Evolutionary conservation across 805 yeast genomes (phyloP).

Genomic region (Candida boleticola): DNA sequence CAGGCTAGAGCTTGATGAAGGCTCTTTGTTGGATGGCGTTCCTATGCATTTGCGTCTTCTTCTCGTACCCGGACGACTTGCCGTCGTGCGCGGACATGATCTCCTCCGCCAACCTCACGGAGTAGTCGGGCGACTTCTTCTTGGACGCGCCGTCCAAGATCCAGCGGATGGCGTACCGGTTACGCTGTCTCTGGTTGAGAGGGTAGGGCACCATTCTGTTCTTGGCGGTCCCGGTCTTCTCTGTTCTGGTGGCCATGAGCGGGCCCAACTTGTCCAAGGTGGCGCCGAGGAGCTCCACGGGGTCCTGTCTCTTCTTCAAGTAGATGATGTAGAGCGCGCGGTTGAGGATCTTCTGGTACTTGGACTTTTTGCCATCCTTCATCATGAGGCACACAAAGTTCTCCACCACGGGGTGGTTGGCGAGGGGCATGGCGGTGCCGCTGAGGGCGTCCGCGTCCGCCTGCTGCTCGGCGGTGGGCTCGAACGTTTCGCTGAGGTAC

Average conservation of each 20-base stretch:
- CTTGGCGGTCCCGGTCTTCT: conserved; percentile 84
- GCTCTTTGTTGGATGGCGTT: conserved; percentile 88
- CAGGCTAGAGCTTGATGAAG: conserved; percentile 46
- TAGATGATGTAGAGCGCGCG: conserved; percentile 79
- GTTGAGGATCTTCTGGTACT: conserved; percentile 69
- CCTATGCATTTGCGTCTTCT: conserved; percentile 78
- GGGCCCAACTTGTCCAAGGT: conserved; percentile 85
- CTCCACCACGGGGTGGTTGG: conserved; percentile 67
- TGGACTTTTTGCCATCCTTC: conserved; percentile 86
- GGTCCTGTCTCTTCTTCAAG: conserved; percentile 72
- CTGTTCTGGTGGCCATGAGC: conserved; percentile 70
- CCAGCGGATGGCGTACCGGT: conserved; percentile 88
- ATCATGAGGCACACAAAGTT: conserved; percentile 83
- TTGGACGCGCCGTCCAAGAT: conserved; percentile 79
- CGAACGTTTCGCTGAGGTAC: conserved; percentile 36
- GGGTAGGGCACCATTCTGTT: conserved; percentile 80
- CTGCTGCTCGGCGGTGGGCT: conserved; percentile 65
- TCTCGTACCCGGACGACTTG: conserved; percentile 78
- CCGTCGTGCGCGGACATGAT: conserved; percentile 75
- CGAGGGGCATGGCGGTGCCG: conserved; percentile 55
- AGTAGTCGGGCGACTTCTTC: conserved; percentile 74
- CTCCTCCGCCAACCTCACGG: conserved; percentile 91
- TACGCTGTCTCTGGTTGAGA: conserved; percentile 75
- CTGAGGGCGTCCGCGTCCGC: conserved; percentile 52
- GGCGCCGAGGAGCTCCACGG: conserved; percentile 69